A percentile compares a stretch with the other conserved stretches of the same genome.
Evolutionary conservation across 306 rosid genomes (phyloP).

Genomic region (Cercis canadensis): DNA sequence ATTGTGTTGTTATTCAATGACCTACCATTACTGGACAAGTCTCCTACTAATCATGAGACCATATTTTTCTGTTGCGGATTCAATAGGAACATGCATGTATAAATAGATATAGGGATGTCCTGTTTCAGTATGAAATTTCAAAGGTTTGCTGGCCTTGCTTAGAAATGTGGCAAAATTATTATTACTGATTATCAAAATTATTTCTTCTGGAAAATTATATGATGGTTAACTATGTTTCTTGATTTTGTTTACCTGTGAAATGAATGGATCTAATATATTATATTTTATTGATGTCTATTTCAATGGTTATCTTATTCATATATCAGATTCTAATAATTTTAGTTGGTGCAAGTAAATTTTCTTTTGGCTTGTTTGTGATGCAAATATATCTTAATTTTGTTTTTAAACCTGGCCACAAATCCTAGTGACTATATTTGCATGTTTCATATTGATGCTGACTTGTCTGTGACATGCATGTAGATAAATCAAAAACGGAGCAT

Average conservation of each 20-base stretch:
- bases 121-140: no score
- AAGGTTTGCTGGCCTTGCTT: no score
- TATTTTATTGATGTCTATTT: conserved; percentile 26
- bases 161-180: no score
- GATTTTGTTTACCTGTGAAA: conserved; percentile 13
- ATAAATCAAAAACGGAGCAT: conserved; percentile 51
- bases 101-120: no score
- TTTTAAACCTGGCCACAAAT: background rate
- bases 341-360: no score
- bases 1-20: conserved; percentile 18
- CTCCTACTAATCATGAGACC: background rate
- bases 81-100: no score
- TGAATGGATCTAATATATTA: conserved; percentile 5
- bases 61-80: conserved; percentile 24
- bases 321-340: conserved; percentile 18
- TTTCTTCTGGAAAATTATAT: background rate
- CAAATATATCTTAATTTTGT: no score
- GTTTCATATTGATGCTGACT: conserved; percentile 33
- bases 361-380: no score
- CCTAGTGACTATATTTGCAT: conserved; percentile 8
- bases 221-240: background rate
- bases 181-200: conserved; percentile 21
- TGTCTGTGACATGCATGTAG: conserved; percentile 31
- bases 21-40: conserved; percentile 11
- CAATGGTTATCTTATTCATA: conserved; percentile 14